These are phyloP conservation scores for Trametes coccinea DNA, from an alignment of 768 basidiomycete genomes.

Conservation along the genomic window DNA sequence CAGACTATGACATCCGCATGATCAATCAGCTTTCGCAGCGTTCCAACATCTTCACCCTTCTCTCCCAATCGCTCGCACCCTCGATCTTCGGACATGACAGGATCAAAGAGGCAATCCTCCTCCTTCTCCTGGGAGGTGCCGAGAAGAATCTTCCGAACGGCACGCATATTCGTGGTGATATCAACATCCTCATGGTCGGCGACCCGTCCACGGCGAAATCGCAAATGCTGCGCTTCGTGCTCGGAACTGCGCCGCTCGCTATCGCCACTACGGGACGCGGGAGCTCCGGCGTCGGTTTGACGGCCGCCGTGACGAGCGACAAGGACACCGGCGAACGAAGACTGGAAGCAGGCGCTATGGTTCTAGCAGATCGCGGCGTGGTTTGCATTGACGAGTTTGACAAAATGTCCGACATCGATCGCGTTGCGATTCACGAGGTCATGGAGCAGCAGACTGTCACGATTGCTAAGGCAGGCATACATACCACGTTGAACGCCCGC, in stretches of 20 bases:
- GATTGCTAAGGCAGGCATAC: conserved; percentile 98
- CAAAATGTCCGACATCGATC: conserved; percentile 99
- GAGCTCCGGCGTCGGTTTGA: conserved; percentile 98
- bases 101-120: conserved; percentile 91
- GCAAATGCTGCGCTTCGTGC: conserved; percentile 92
- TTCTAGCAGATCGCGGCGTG: conserved; percentile 96
- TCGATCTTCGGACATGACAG: conserved; percentile 96
- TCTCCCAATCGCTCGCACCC: conserved; percentile 94
- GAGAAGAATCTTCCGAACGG: conserved; percentile 98
- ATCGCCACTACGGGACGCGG: conserved; percentile 98
- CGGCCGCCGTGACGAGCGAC: conserved; percentile 97
- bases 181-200: conserved; percentile 99
- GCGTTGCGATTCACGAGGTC: conserved; percentile 99
- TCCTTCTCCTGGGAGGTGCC: conserved; percentile 92
- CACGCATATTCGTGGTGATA: conserved; percentile 98
- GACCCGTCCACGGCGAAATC: conserved; percentile 99
- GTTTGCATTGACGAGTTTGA: conserved; percentile 99
- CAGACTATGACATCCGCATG: conserved; percentile 90
- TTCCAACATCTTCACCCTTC: conserved; percentile 80
- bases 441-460: conserved; percentile 99
- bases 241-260: conserved; percentile 93
- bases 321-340: conserved; percentile 96
- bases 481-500: conserved; percentile 95
- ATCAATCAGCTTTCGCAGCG: conserved; percentile 94
- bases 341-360: conserved; percentile 99